phyloP scores from a whole-genome alignment of 257 asterid species.

The Cinchona pubescens region DNA sequence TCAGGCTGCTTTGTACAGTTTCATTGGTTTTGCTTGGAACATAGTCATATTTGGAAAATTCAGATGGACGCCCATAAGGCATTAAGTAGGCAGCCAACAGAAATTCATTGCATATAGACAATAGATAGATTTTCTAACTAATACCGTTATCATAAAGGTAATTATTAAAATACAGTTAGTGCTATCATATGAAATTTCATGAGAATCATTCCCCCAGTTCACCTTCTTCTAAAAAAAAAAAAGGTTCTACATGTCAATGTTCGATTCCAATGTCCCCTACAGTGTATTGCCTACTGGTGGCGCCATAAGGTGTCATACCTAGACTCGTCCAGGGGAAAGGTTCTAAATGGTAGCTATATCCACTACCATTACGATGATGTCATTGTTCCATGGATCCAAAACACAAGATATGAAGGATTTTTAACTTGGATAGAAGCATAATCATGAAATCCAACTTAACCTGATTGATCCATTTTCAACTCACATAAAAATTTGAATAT shows the following conservation, averaged over 20 bases:
- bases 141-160: background rate
- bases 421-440: no score
- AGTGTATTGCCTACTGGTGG: no score
- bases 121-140: no score
- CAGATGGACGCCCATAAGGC: background rate
- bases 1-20: background rate
- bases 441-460: no score
- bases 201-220: background rate
- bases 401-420: background rate
- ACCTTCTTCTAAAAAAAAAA: background rate
- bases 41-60: background rate
- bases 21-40: background rate
- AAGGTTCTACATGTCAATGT: background rate
- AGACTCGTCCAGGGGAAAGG: background rate
- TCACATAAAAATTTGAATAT: no score
- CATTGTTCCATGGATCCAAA: background rate
- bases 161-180: background rate
- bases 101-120: no score
- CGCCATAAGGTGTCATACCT: background rate
- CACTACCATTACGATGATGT: background rate
- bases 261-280: background rate
- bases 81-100: background rate
- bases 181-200: background rate
- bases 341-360: background rate
- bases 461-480: no score